These are phyloP conservation scores for Chaetothyriales sp. DNA, from an alignment of 2,329 filamentous ascomycete genomes.

Conservation along the genomic window DNA sequence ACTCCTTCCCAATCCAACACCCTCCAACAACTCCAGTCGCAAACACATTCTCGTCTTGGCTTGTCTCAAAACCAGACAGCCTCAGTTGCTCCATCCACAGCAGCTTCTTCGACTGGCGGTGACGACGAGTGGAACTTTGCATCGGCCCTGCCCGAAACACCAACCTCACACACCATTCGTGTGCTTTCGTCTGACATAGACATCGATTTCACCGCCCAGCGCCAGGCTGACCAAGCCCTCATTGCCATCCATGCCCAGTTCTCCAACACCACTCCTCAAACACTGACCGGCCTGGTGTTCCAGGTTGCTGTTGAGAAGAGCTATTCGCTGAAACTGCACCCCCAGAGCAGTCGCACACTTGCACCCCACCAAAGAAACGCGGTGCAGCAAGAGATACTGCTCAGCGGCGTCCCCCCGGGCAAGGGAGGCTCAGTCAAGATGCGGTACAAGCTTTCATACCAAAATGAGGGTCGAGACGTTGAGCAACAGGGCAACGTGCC, in stretches of 20 bases:
- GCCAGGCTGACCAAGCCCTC: constrained; percentile 33
- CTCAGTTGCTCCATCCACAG: constrained; percentile 10
- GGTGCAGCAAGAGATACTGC: constrained; percentile 64
- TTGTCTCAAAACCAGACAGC: constrained; percentile 6
- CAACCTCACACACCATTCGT: constrained; percentile 46
- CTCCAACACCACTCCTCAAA: constrained; percentile 59
- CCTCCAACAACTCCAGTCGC: constrained; percentile 18
- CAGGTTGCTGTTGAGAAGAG: constrained; percentile 87
- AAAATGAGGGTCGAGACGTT: constrained; percentile 44
- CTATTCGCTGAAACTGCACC: constrained; percentile 65
- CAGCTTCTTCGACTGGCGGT: constrained; percentile 27
- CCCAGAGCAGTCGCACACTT: constrained; percentile 67
- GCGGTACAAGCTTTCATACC: constrained; percentile 75
- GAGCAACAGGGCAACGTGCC: constrained; percentile 76
- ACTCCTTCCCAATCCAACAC: constrained; percentile 23
- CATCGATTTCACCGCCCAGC: constrained; percentile 56
- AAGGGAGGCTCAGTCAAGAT: constrained; percentile 74
- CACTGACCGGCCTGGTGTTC: constrained; percentile 68
- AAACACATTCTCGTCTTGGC: not conserved
- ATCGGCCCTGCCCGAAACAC: constrained; percentile 58
- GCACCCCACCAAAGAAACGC: constrained; percentile 57
- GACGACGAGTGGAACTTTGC: constrained; percentile 94
- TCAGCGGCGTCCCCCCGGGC: constrained; percentile 57
- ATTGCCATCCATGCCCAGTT: constrained; percentile 66
- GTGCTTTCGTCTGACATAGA: constrained; percentile 57